Percentiles rank a stretch among this genome's conserved stretches.
These are phyloP conservation scores for Fusarium nanum DNA, from an alignment of 2,329 filamentous ascomycete species.

Conservation along the genomic window DNA sequence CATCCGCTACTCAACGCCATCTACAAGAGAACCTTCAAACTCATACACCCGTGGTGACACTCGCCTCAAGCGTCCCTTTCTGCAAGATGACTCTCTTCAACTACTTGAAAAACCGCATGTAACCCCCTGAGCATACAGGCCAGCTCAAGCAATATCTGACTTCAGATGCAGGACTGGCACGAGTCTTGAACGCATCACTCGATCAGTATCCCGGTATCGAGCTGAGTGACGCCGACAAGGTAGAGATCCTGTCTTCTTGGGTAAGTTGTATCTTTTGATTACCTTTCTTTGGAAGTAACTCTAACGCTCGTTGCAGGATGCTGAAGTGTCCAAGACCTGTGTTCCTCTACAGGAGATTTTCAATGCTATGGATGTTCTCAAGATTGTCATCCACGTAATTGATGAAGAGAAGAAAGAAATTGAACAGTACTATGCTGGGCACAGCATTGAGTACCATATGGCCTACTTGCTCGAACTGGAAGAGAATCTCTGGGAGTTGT, in stretches of 20 bases:
- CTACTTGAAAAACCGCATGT: not conserved
- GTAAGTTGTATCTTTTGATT: not conserved
- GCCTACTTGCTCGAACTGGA: too few relatives aligned
- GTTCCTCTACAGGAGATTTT: not conserved
- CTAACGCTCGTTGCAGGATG: not conserved
- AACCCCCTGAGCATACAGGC: not conserved
- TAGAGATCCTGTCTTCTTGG: not conserved
- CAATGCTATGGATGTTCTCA: not conserved
- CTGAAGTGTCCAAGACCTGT: not conserved
- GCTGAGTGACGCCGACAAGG: not conserved
- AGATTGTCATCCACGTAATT: too few relatives aligned
- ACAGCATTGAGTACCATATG: too few relatives aligned
- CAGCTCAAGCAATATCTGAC: not conserved
- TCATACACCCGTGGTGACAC: accelerated
- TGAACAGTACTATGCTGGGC: too few relatives aligned
- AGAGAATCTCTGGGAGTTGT: too few relatives aligned
- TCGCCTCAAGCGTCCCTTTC: not conserved
- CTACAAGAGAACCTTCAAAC: not conserved
- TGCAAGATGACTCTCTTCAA: not conserved
- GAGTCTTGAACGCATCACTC: not conserved
- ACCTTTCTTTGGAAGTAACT: not conserved
- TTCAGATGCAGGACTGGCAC: not conserved
- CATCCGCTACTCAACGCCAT: not conserved
- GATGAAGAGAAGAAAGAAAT: too few relatives aligned
- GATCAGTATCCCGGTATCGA: not conserved